These are phyloP conservation scores for Butyriboletus loyo DNA, from an alignment of 768 basidiomycete genomes.

Conservation along the genomic window DNA sequence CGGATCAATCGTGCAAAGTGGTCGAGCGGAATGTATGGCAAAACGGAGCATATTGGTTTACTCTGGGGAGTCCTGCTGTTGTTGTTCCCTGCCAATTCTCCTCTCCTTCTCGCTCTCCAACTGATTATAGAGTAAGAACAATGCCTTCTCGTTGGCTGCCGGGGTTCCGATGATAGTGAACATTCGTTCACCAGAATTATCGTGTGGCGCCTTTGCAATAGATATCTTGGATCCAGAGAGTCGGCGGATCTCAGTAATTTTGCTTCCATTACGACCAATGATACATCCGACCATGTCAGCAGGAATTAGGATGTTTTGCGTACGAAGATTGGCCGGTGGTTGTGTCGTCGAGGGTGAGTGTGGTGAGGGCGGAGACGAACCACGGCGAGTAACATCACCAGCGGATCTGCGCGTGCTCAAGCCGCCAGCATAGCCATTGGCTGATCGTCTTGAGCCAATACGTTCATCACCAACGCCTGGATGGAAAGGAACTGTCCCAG, in stretches of 20 bases:
- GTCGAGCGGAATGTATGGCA: neutral
- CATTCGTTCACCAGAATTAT: conserved; percentile 99
- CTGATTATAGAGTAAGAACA: conserved; percentile 96
- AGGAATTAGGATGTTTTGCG: conserved; percentile 99
- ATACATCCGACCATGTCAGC: conserved; percentile 98
- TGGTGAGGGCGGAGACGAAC: conserved; percentile 39
- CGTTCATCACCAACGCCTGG: conserved; percentile 81
- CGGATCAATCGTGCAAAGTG: conserved; percentile 16
- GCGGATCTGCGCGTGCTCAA: conserved; percentile 58
- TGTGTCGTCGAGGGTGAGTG: conserved; percentile 48
- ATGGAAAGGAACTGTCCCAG: conserved; percentile 94
- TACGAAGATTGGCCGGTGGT: conserved; percentile 80
- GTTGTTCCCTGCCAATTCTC: conserved; percentile 80
- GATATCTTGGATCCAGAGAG: conserved; percentile 97
- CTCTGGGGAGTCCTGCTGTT: conserved; percentile 70
- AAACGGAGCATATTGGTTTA: conserved; percentile 10
- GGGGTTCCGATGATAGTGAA: conserved; percentile 97
- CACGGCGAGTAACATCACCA: conserved; percentile 49
- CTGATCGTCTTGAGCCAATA: conserved; percentile 44
- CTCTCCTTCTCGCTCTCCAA: conserved; percentile 96
- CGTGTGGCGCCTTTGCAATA: conserved; percentile 98
- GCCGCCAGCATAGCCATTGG: conserved; percentile 52
- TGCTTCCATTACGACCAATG: conserved; percentile 94
- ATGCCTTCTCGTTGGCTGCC: conserved; percentile 95
- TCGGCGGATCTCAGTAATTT: conserved; percentile 98